Conservation (phyloP, 768 basidiomycete genomes). For the Symmetrospora coprosmae region DNA sequence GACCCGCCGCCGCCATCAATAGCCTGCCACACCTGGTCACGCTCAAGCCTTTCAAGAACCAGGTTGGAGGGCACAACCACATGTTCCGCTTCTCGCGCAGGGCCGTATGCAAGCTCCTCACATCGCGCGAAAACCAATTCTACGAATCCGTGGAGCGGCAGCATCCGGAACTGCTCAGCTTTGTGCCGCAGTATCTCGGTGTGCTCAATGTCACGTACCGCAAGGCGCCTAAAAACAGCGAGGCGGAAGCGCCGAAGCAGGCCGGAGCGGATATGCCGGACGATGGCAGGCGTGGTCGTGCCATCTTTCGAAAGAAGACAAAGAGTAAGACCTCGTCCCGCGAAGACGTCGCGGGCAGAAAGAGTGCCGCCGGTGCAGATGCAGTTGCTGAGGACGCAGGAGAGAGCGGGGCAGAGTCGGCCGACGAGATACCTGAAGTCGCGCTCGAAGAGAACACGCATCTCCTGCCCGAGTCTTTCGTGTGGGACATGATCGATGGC, state of each 20-base stretch:
- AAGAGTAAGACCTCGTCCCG: too few relatives aligned
- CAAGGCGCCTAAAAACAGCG: slow-evolving; percentile 42
- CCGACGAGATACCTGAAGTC: slow-evolving; percentile 86
- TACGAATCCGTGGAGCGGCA: slow-evolving; percentile 93
- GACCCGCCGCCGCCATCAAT: slow-evolving; percentile 28
- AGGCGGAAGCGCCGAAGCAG: slow-evolving; percentile 21
- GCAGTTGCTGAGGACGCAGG: slow-evolving; percentile 39
- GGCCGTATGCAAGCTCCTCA: slow-evolving; percentile 96
- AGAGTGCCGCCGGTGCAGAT: slow-evolving; percentile 25
- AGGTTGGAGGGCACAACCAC: slow-evolving; percentile 91
- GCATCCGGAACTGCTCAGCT: slow-evolving; percentile 77
- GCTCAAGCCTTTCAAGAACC: slow-evolving; percentile 84
- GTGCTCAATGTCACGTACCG: slow-evolving; percentile 98
- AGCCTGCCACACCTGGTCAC: slow-evolving; percentile 47
- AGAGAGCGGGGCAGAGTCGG: slow-evolving; percentile 38
- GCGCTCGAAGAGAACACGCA: slow-evolving; percentile 83
- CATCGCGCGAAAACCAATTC: slow-evolving; percentile 90
- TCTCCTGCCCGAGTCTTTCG: slow-evolving; percentile 86
- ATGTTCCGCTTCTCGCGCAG: slow-evolving; percentile 97
- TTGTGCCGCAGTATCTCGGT: slow-evolving; percentile 94
- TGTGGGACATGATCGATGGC: slow-evolving; percentile 38
- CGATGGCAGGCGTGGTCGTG: too few relatives aligned
- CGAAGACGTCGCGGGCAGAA: slow-evolving; percentile 6
- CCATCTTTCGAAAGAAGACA: too few relatives aligned
- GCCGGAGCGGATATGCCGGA: slow-evolving; percentile 35